Conservation (phyloP, 2,329 filamentous ascomycete genomes). For the Diaporthe sp. region DNA sequence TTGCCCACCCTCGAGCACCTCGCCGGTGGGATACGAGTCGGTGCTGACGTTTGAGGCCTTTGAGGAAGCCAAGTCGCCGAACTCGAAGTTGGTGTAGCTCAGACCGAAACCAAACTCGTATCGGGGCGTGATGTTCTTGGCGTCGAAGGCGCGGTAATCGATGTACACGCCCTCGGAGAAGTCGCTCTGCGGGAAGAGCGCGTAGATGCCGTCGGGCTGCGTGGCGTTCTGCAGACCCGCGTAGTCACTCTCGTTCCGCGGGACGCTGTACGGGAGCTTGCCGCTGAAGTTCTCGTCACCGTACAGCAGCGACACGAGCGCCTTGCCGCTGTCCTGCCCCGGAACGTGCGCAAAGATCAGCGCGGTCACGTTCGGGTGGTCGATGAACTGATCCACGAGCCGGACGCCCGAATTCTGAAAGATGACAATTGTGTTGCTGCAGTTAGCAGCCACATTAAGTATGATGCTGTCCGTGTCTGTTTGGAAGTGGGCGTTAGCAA, state of each 20-base stretch:
- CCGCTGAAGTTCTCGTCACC: constrained; percentile 70
- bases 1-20: constrained; percentile 59
- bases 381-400: constrained; percentile 71
- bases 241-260: constrained; percentile 68
- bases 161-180: constrained; percentile 65
- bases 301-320: constrained; percentile 69
- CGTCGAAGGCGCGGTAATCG: constrained; percentile 69
- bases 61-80: constrained; percentile 55
- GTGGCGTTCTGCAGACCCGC: constrained; percentile 56
- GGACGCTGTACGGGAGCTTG: constrained; percentile 72
- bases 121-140: constrained; percentile 60
- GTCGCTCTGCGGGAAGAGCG: constrained; percentile 61
- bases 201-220: constrained; percentile 63
- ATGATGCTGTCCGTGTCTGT: constrained; percentile 68
- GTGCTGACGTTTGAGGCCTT: constrained; percentile 45
- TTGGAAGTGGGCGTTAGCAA: neutral
- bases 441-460: constrained; percentile 68
- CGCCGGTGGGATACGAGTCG: constrained; percentile 54
- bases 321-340: constrained; percentile 71
- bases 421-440: constrained; percentile 74
- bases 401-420: constrained; percentile 74
- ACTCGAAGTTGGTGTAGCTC: constrained; percentile 67
- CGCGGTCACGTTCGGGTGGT: constrained; percentile 74
- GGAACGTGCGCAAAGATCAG: constrained; percentile 74
- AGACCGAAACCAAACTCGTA: constrained; percentile 70